Evolutionary conservation across 108 stramenopile species (phyloP).

Genomic region (Heterococcus sp.): DNA sequence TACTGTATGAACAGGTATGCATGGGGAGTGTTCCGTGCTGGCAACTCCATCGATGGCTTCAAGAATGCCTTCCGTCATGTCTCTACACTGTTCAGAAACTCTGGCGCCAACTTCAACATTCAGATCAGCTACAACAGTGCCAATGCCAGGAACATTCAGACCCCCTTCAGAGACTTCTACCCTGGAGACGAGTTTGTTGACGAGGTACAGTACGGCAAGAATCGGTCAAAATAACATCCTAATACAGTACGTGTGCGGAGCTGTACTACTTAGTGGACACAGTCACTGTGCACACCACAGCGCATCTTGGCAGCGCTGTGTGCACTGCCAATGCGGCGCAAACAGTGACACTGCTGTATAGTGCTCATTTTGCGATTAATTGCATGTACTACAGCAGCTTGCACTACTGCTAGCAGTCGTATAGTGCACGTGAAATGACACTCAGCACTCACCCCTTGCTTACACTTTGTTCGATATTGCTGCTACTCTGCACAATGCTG

Average conservation of each 20-base stretch:
- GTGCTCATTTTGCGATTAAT: too few species aligned
- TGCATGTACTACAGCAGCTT: too few species aligned
- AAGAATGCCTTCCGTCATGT: not conserved
- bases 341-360: too few species aligned
- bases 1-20: not conserved
- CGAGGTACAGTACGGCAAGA: not conserved
- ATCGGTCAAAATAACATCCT: not conserved
- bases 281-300: too few species aligned
- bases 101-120: not conserved
- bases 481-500: too few species aligned
- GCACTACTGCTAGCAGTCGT: too few species aligned
- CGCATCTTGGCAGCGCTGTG: too few species aligned
- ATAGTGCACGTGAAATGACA: too few species aligned
- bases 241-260: not conserved
- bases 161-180: not conserved
- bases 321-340: too few species aligned
- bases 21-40: not conserved
- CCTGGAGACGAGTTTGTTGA: not conserved
- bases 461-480: too few species aligned
- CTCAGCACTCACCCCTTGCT: too few species aligned
- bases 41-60: not conserved
- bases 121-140: not conserved
- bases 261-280: not conserved
- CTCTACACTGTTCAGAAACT: not conserved
- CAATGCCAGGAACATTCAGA: not conserved